These are phyloP conservation scores for Amanita subjunquillea DNA, from an alignment of 768 basidiomycete species.

Conservation along the genomic window DNA sequence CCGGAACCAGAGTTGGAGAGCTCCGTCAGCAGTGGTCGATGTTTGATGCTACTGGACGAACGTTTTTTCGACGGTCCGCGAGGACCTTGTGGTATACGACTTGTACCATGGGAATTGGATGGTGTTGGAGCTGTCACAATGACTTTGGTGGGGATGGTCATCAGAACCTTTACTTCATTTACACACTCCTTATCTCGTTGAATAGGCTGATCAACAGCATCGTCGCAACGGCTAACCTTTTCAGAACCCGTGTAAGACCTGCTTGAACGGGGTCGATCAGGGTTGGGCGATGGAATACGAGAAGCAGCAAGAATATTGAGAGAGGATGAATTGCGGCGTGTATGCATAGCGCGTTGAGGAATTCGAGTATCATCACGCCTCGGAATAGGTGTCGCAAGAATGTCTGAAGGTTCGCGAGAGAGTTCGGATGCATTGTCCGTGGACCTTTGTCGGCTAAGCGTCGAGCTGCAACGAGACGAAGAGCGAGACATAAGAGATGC, in stretches of 20 bases:
- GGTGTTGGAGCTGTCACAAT: slow-evolving; percentile 48
- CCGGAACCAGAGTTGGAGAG: slow-evolving; percentile 13
- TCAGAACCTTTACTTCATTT: slow-evolving; percentile 30
- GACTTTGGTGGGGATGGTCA: slow-evolving; percentile 39
- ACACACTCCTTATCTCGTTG: slow-evolving; percentile 9
- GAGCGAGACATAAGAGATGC: slow-evolving; percentile 33
- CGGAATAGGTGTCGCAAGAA: slow-evolving; percentile 9
- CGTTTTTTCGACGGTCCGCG: slow-evolving; percentile 23
- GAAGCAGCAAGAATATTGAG: neutral
- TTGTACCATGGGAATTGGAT: slow-evolving; percentile 21
- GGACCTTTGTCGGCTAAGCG: slow-evolving; percentile 4
- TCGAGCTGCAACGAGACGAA: slow-evolving; percentile 22
- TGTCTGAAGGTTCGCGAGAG: slow-evolving; percentile 4
- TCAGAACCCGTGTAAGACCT: neutral
- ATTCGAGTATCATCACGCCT: slow-evolving; percentile 4
- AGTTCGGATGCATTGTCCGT: slow-evolving; percentile 12
- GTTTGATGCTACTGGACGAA: slow-evolving; percentile 15
- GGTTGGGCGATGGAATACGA: slow-evolving; percentile 2
- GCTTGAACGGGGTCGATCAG: slow-evolving; percentile 2
- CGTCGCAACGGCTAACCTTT: neutral
- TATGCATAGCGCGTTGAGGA: neutral
- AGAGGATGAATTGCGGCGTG: neutral
- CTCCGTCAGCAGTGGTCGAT: slow-evolving; percentile 19
- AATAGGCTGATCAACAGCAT: slow-evolving; percentile 5
- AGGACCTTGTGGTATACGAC: slow-evolving; percentile 33